These are phyloP conservation scores for Tolypocladium ophioglossoides DNA, from an alignment of 2,329 filamentous ascomycete genomes.

Conservation along the genomic window DNA sequence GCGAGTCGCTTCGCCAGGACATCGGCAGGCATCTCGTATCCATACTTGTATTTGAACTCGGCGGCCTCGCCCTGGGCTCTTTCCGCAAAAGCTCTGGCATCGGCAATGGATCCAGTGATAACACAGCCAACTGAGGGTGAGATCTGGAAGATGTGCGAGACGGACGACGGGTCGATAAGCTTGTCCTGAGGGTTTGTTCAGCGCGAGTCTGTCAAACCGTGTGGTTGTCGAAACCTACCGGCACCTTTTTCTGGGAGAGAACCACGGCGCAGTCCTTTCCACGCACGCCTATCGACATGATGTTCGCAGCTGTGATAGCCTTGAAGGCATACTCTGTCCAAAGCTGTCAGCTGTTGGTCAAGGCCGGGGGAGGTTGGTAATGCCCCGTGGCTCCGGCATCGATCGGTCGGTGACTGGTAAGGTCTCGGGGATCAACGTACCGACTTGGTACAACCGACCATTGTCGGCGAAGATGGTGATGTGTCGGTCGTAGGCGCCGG, in stretches of 20 bases:
- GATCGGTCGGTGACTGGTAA: neutral
- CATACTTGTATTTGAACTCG: constrained; percentile 96
- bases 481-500: constrained; percentile 90
- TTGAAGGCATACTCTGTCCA: constrained; percentile 97
- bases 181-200: constrained; percentile 60
- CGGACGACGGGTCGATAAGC: constrained; percentile 93
- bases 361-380: neutral
- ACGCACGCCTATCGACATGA: constrained; percentile 91
- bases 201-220: neutral
- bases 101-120: constrained; percentile 97
- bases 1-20: constrained; percentile 91
- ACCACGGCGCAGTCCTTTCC: constrained; percentile 97
- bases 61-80: constrained; percentile 91
- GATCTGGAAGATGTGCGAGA: constrained; percentile 94
- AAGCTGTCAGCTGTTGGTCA: neutral
- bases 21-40: constrained; percentile 99
- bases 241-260: constrained; percentile 98
- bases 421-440: constrained; percentile 45
- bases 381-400: neutral
- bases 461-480: constrained; percentile 99
- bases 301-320: constrained; percentile 97
- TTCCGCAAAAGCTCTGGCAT: constrained; percentile 86
- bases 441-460: constrained; percentile 97
- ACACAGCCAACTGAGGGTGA: constrained; percentile 95
- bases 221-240: constrained; percentile 49